Evolutionary conservation across 225 moss, liverwort and hornwort species (phyloP), one percentile per base, ranked within the genome.

Genomic region (Straminergon stramineum): DNA sequence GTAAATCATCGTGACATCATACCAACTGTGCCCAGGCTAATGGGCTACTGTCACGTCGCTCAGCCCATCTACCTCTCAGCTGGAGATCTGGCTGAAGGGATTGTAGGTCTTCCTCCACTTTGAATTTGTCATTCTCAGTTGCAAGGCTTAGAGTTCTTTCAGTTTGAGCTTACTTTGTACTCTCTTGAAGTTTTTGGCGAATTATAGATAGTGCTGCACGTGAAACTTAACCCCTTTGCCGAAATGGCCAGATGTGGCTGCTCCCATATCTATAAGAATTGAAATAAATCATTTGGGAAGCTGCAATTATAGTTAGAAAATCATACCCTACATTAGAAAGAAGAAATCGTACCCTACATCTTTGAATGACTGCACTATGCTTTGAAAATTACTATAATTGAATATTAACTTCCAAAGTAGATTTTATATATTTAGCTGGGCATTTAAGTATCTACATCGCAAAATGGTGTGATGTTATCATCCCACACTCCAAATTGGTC

Each of bases 1-100:
- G 97, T 98, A 85, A 98, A 98, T 83, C 95, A 93, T 84, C 95
- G 96, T 68, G 98, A 98, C 92, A 98, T 98, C 68, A 95, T 98
- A 89, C 98, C 97, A 79, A 97, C 96, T 65, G 94, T 97, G 76
- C 98, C 98, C 41, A 93, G 97, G 84, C 93, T 98, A n/a, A 96
- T 98, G 98, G 98, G 98, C 89, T 98, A 98, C 89, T 96, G 94
- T 79, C 98, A 98, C 84, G 94, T 97, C 73, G 98, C 97, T 82
- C 96, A 98, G 90, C 98, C 98, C 45, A 90, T 98, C 80, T 97
- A 96, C 90, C 94, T 98, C 56, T 90, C 95, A 56, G 41, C 93
- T 80, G 94, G 94, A 87, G 91, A 86, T 87, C 86, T 92, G 83
- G 32, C 88, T 87, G 92, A 87, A 87, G 86, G 31, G 43, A 85